Evolutionary conservation across 129 eudicot genomes (phyloP).

Genomic region (Smallanthus sonchifolius): DNA sequence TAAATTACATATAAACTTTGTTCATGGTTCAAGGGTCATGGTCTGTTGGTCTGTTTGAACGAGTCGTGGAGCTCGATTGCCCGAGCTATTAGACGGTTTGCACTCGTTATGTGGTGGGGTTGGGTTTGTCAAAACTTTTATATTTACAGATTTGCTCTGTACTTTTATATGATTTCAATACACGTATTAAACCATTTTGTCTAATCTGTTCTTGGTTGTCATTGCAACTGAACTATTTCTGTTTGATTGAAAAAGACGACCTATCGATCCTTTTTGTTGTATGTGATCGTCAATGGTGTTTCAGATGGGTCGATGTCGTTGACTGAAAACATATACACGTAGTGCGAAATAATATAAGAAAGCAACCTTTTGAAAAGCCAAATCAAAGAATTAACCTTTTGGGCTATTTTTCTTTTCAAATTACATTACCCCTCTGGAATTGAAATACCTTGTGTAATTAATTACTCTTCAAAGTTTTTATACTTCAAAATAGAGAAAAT

Average conservation of each 20-base stretch:
- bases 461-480: no score
- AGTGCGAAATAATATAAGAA: no score
- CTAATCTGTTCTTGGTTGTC: not conserved
- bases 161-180: not conserved
- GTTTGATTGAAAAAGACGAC: not conserved
- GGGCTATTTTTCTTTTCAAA: no score
- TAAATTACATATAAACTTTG: slow-evolving; percentile 20
- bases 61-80: not conserved
- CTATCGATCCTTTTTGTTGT: not conserved
- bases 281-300: not conserved
- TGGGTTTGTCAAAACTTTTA: slow-evolving; percentile 17
- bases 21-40: slow-evolving; percentile 15
- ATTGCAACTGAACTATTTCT: not conserved
- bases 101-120: slow-evolving; percentile 16
- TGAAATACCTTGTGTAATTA: no score
- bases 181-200: not conserved
- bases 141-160: slow-evolving; percentile 9
- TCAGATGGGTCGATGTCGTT: not conserved
- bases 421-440: no score
- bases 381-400: no score
- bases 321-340: not conserved
- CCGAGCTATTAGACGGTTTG: slow-evolving; percentile 2
- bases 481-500: no score
- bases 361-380: no score
- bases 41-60: not conserved